A percentile compares a stretch with the other conserved stretches of the same genome.
These are phyloP conservation scores for Adenanthera pavonina DNA, from an alignment of 306 rosid genomes.

Conservation along the genomic window DNA sequence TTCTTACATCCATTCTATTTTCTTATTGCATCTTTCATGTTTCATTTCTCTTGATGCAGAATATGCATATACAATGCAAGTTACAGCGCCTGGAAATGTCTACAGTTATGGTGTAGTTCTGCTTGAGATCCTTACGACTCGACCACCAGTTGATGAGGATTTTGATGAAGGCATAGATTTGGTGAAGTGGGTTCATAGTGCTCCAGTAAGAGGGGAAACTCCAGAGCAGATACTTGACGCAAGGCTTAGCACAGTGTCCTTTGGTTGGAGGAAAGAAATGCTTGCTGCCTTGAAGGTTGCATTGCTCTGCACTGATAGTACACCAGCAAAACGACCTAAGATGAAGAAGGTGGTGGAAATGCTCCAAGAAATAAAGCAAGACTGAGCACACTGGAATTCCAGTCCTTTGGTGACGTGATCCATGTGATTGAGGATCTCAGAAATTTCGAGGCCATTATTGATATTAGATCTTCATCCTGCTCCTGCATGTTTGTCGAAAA, in stretches of 20 bases:
- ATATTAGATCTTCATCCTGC: constrained; percentile 5
- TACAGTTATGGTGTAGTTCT: constrained; percentile 94
- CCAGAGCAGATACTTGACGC: constrained; percentile 98
- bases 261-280: constrained; percentile 99
- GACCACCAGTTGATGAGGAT: constrained; percentile 89
- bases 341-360: constrained; percentile 96
- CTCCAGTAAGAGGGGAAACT: constrained; percentile 90
- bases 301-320: constrained; percentile 86
- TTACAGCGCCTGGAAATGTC: constrained; percentile 95
- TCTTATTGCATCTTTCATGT: background rate
- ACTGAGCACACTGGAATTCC: constrained; percentile 35
- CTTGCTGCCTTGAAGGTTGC: constrained; percentile 97
- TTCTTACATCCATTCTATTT: constrained; percentile 11
- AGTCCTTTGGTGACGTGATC: constrained; percentile 17
- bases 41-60: constrained; percentile 56
- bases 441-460: background rate
- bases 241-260: constrained; percentile 90
- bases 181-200: constrained; percentile 97
- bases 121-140: constrained; percentile 89
- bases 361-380: constrained; percentile 80
- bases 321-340: constrained; percentile 94
- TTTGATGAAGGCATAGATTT: constrained; percentile 93
- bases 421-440: constrained; percentile 26
- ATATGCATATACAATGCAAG: constrained; percentile 99
- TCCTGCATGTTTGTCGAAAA: background rate